Evolutionary conservation across 306 rosid genomes (phyloP), one percentile per base, ranked within the genome.

Genomic region (Castanospermum australe): DNA sequence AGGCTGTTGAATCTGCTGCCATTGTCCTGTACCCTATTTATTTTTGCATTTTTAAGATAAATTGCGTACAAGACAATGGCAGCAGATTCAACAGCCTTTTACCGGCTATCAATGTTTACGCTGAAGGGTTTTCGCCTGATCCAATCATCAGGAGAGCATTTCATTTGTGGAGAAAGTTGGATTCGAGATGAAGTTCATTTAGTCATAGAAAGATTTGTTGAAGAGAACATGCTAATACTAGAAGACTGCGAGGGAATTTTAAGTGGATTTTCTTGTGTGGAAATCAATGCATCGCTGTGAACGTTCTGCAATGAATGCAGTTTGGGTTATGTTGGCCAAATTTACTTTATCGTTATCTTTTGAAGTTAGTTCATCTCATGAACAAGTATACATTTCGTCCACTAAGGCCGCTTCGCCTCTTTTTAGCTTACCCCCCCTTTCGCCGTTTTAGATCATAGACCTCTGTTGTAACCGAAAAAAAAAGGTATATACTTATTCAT

Each of bases 51-150:
- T 41, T 28, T 5, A 72, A 52, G 35, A 18, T n/a, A 9, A 52
- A 64, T 38, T 72, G 67, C 36, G 62, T 63, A 50, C 91, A 94
- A 97, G 99, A 95, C 69, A 48, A 88, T 17, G 98, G 99, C 56
- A 91, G 83, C 64, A 88, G 72, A 81, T 85, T 88, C 79, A 83
- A 55, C 71, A 86, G 88, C 75, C 92, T 88, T 56, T 81, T 85
- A 81, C 83, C 85, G 25, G 99, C 99, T 13, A 88, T 95, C 67
- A 73, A 96, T 85, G 99, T 96, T 21, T 92, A 94, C 17, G 99
- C 98, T 1, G 97, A 95, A 82, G 96, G 98, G 76, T 91, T 90
- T 77, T 92, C 98, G 2, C 93, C 97, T 15, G 94, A 95, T 79
- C 92, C 96, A 28, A 64, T 91, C 42, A 90, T 92, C 57, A 88